Conservation (phyloP, 176 grass and related monocot species). For the Oryza australiensis region DNA sequence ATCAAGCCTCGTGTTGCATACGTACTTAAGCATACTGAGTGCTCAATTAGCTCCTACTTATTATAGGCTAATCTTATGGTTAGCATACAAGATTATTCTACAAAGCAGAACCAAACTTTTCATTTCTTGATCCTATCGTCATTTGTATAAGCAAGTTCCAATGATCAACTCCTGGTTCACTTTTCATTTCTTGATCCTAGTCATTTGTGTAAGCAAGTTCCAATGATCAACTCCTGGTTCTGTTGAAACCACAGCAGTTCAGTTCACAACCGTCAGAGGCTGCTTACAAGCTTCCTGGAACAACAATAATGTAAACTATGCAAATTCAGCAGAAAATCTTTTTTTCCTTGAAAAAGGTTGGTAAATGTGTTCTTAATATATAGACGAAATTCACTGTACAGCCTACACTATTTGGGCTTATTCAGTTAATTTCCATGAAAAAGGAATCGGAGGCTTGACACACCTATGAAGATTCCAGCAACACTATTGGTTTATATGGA, state of each 20-base stretch:
- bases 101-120: not conserved
- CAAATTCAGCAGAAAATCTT: too few relatives aligned
- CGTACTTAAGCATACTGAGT: not conserved
- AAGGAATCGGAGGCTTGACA: too few relatives aligned
- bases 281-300: too few relatives aligned
- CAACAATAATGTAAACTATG: too few relatives aligned
- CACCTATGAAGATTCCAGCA: too few relatives aligned
- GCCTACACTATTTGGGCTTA: too few relatives aligned
- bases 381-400: not conserved
- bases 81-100: not conserved
- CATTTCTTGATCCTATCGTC: not conserved
- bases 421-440: too few relatives aligned
- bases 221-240: not conserved
- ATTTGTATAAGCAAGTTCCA: not conserved
- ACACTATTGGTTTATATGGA: too few relatives aligned
- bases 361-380: not conserved
- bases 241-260: too few relatives aligned
- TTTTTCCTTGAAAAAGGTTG: too few relatives aligned
- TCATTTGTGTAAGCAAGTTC: not conserved
- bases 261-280: too few relatives aligned
- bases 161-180: not conserved
- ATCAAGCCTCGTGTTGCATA: not conserved
- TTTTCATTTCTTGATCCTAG: not conserved
- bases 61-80: slow-evolving; percentile 9
- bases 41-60: not conserved